Evolutionary conservation across 495 filamentous ascomycete species (phyloP).

Genomic region (Hyaloscypha hepaticicola): DNA sequence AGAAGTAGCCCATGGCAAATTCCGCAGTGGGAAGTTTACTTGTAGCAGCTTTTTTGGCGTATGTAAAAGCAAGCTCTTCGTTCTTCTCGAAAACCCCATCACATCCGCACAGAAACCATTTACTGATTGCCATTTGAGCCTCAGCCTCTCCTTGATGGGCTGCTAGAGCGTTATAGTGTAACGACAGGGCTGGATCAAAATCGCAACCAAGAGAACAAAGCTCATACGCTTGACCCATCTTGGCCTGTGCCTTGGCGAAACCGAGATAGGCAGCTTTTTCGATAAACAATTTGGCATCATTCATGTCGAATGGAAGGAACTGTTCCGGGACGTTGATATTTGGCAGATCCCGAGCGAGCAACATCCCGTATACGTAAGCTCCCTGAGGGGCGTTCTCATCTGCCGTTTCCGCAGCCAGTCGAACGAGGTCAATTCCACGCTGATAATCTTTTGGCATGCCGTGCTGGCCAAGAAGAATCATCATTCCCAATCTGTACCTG

Average conservation of each 20-base stretch:
- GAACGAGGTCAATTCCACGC: conserved; percentile 77
- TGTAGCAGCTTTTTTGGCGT: conserved; percentile 81
- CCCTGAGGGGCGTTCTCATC: conserved; percentile 98
- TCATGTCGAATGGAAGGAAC: conserved; percentile 70
- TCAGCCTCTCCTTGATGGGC: conserved; percentile 85
- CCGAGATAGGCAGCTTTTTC: conserved; percentile 97
- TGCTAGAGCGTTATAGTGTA: conserved; percentile 95
- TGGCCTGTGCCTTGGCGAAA: conserved; percentile 94
- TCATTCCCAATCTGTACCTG: conserved; percentile 94
- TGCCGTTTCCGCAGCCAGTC: conserved; percentile 76
- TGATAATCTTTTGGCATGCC: conserved; percentile 79
- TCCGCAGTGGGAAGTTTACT: conserved; percentile 84
- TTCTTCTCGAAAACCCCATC: conserved; percentile 92
- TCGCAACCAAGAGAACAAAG: conserved; percentile 90
- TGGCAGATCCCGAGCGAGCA: conserved; percentile 83
- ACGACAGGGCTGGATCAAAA: conserved; percentile 85
- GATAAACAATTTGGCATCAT: conserved; percentile 78
- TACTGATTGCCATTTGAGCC: conserved; percentile 94
- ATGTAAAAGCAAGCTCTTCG: conserved; percentile 86
- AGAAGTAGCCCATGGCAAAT: conserved; percentile 96
- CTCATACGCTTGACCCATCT: conserved; percentile 97
- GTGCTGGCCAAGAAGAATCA: conserved; percentile 92
- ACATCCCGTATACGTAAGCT: conserved; percentile 96
- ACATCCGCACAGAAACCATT: conserved; percentile 97
- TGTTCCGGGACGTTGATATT: conserved; percentile 76